phyloP scores from a whole-genome alignment of 2,329 filamentous ascomycete genomes.

The Pyricularia sp. region DNA sequence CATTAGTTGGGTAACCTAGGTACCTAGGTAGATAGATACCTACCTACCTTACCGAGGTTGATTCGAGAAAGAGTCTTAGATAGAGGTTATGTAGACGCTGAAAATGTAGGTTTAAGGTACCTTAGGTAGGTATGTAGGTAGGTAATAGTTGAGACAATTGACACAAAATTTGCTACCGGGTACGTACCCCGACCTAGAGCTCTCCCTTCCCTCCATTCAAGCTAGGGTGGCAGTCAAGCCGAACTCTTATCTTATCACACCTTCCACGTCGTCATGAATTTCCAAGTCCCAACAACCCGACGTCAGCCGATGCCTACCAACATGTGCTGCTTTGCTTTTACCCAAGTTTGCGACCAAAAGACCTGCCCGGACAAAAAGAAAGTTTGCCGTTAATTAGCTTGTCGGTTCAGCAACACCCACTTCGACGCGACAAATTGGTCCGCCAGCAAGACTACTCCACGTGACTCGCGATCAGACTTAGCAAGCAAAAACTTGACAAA shows the following conservation, averaged over 20 bases:
- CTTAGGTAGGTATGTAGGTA: too few species aligned
- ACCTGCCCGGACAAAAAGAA: neutral
- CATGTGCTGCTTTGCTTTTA: neutral
- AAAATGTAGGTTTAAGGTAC: too few species aligned
- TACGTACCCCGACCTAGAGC: neutral
- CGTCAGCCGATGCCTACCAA: neutral
- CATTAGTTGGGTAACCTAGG: too few species aligned
- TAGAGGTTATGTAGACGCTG: too few species aligned
- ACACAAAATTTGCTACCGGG: neutral
- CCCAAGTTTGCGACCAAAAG: neutral
- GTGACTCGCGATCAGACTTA: conserved; percentile 1
- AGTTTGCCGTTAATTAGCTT: neutral
- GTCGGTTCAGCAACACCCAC: neutral
- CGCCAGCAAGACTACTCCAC: neutral
- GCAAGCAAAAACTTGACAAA: neutral
- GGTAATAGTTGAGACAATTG: neutral
- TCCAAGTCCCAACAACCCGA: neutral
- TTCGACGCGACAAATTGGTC: neutral
- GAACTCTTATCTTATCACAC: neutral
- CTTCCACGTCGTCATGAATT: neutral
- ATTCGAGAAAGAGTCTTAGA: too few species aligned
- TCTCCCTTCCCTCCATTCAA: neutral
- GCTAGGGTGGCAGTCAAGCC: neutral
- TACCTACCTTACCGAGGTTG: too few species aligned
- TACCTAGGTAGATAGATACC: too few species aligned